Evolutionary conservation across 2,329 filamentous ascomycete genomes (phyloP).

Genomic region (Blastomyces emzantsi): DNA sequence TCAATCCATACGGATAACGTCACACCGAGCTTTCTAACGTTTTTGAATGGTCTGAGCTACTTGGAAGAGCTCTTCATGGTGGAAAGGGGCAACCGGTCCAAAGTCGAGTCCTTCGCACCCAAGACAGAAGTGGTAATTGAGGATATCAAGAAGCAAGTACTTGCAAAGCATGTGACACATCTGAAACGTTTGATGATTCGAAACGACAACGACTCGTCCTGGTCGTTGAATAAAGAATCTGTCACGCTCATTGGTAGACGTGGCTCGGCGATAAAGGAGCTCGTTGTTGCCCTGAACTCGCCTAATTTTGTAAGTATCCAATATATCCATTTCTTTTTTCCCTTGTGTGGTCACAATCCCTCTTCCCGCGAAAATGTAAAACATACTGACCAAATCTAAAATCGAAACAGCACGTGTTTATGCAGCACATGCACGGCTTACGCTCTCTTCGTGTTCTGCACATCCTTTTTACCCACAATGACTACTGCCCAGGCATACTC

Average conservation of each 20-base stretch:
- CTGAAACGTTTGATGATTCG: slow-evolving; percentile 53
- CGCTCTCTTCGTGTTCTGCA: slow-evolving; percentile 20
- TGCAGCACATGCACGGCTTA: slow-evolving; percentile 18
- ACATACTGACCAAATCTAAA: neutral
- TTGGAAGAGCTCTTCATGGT: slow-evolving; percentile 53
- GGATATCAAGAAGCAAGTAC: slow-evolving; percentile 49
- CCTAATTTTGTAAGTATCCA: slow-evolving; percentile 19
- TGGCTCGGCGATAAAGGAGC: slow-evolving; percentile 18
- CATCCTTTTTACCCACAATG: slow-evolving; percentile 16
- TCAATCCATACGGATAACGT: slow-evolving; percentile 58
- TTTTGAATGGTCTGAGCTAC: slow-evolving; percentile 46
- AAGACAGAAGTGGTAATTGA: slow-evolving; percentile 45
- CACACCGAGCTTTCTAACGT: slow-evolving; percentile 34
- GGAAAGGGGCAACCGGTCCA: slow-evolving; percentile 45
- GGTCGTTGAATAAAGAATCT: slow-evolving; percentile 39
- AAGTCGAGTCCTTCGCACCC: slow-evolving; percentile 46
- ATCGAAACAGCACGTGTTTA: slow-evolving; percentile 17
- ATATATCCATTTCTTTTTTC: neutral
- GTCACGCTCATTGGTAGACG: slow-evolving; percentile 14
- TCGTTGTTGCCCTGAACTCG: slow-evolving; percentile 18
- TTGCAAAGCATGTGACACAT: slow-evolving; percentile 49
- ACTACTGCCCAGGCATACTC: slow-evolving; percentile 15
- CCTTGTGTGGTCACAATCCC: neutral
- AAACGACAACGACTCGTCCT: slow-evolving; percentile 45
- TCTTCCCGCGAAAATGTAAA: neutral